These are phyloP conservation scores for Kodamaea arcana DNA, from an alignment of 1,139 yeast genomes.

Conservation along the genomic window DNA sequence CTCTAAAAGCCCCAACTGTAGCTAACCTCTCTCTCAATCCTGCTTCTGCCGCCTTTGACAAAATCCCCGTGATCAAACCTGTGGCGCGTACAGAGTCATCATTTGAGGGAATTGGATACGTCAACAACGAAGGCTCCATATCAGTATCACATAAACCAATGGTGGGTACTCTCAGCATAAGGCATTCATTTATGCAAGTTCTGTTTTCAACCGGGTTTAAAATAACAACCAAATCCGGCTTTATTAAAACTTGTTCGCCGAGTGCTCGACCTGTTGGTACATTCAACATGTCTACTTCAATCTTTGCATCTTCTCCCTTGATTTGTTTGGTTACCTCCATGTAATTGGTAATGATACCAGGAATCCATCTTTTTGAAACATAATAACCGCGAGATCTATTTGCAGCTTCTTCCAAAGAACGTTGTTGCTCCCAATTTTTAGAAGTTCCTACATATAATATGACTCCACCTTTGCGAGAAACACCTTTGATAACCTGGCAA, in stretches of 20 bases:
- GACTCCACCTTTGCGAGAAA: constrained; percentile 80
- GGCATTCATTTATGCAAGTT: constrained; percentile 78
- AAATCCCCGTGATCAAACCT: constrained; percentile 73
- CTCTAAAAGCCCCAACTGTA: constrained; percentile 2
- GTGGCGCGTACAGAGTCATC: constrained; percentile 88
- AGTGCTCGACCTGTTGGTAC: constrained; percentile 55
- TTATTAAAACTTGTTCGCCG: constrained; percentile 48
- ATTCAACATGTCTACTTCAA: constrained; percentile 39
- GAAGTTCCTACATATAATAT: constrained; percentile 83
- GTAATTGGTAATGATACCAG: constrained; percentile 90
- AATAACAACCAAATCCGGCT: constrained; percentile 85
- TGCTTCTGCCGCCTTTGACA: constrained; percentile 78
- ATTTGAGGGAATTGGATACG: constrained; percentile 94
- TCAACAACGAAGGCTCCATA: constrained; percentile 81
- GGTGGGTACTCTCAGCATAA: constrained; percentile 81
- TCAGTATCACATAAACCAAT: constrained; percentile 93
- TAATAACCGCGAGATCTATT: constrained; percentile 72
- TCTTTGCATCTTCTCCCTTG: constrained; percentile 50
- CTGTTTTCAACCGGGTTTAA: constrained; percentile 87
- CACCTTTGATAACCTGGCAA: constrained; percentile 71
- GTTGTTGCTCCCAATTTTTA: constrained; percentile 61
- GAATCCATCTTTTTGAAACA: constrained; percentile 85
- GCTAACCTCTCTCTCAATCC: constrained; percentile 57
- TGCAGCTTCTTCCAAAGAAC: constrained; percentile 78
- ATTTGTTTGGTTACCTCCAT: constrained; percentile 73